A percentile compares a stretch with the other conserved stretches of the same genome.
These are phyloP conservation scores for Endogone sp. DNA, from an alignment of 192 early-diverging fungal genomes.

Conservation along the genomic window DNA sequence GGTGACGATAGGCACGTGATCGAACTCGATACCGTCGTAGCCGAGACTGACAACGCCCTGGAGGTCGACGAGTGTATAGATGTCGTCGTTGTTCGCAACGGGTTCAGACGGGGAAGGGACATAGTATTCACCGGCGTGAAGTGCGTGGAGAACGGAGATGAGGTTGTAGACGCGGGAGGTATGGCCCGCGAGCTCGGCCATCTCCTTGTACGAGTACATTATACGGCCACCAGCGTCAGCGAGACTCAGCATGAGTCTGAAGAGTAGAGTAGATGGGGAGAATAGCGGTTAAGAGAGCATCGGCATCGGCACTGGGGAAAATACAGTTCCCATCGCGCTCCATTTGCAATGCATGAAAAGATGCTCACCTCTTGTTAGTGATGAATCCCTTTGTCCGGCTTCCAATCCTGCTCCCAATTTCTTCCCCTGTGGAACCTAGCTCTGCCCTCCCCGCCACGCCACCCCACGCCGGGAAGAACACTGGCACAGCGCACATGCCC, in stretches of 20 bases:
- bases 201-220: conserved; percentile 95
- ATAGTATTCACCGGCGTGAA: conserved; percentile 55
- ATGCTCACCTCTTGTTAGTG: conserved; percentile 74
- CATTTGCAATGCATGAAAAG: background rate
- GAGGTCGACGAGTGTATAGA: conserved; percentile 44
- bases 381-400: conserved; percentile 81
- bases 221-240: conserved; percentile 94
- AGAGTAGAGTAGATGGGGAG: conserved; percentile 38
- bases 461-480: conserved; percentile 69
- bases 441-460: conserved; percentile 39
- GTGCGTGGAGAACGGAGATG: conserved; percentile 77
- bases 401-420: conserved; percentile 38
- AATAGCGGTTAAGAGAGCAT: background rate
- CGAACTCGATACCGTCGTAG: conserved; percentile 75
- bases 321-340: background rate
- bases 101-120: conserved; percentile 11
- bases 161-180: conserved; percentile 85
- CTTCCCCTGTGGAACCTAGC: conserved; percentile 31
- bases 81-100: background rate
- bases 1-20: conserved; percentile 84
- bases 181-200: conserved; percentile 87
- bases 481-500: conserved; percentile 78
- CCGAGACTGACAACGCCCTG: conserved; percentile 54
- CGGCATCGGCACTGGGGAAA: background rate
- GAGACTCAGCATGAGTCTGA: conserved; percentile 78